Evolutionary conservation across 192 early-diverging fungal genomes (phyloP), one percentile per base, ranked within the genome.

Genomic region (Rhizoclosmatium globosum): DNA sequence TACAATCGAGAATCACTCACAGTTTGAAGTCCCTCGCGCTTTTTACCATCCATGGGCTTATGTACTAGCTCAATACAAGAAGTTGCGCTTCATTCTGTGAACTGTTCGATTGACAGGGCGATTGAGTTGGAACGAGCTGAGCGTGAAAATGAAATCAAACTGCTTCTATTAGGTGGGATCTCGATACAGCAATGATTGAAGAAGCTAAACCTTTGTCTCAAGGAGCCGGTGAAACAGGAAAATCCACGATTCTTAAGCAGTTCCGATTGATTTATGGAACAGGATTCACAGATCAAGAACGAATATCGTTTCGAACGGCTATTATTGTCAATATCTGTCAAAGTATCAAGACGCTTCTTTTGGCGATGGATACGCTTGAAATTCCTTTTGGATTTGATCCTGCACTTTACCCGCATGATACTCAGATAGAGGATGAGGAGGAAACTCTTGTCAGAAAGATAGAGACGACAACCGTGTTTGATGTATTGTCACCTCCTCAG

Each of bases 121-220:
- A 84, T 98, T 66, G 91, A 87, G 79, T 87, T 87, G 48, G 97
- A 98, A 75, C 92, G 92, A 76, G 82, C 90, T 59, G 89, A 88
- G 64, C 82, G 94, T 86, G 89, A 92, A 47, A 94, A 95, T 77
- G 94, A 97, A 86, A 91, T 98, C 80, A 98, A 98, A 87, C 95
- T 98, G 94, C 89, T 98, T 44, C 85, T 98, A 59, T 88, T 98
- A 17, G 89, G 87, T 84, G 61, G 57, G 57, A 3, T 21, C 2
- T 58, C 17, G 21, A 58, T 58, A 58, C 57, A 2, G n/a, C 3
- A 65, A 65, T 23, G 13, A 38, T 31, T 31, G 31, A 31, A 31
- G 0, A 31, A 31, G 0, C 31, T 31, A 85, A 85, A 60, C 73
- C 82, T 9, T 78, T 85, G 19, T 79, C 82, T 17, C 71, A 82